phyloP scores from a whole-genome alignment of 164 flowering plant genomes.

The Paratinospora sagittata region DNA sequence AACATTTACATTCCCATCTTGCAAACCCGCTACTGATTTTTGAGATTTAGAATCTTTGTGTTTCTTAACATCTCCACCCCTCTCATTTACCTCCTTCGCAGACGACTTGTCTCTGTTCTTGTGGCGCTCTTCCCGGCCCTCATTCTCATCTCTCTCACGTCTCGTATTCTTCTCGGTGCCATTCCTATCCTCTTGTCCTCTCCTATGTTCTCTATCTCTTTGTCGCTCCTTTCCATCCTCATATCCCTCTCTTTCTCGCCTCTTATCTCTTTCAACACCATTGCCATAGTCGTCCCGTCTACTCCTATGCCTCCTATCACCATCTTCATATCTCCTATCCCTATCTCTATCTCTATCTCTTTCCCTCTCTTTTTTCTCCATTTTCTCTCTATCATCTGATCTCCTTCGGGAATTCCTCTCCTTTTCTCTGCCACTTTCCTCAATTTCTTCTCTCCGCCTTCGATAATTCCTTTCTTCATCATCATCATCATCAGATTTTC shows the following conservation, averaged over 20 bases:
- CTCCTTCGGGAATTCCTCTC: too few relatives aligned
- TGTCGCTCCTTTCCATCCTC: background rate
- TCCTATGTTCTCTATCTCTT: slow-evolving; percentile 1
- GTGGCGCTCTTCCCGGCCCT: background rate
- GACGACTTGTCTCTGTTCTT: slow-evolving; percentile 4
- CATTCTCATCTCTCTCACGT: background rate
- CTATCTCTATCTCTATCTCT: background rate
- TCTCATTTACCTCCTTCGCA: slow-evolving; percentile 10
- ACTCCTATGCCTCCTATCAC: background rate
- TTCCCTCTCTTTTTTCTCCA: too few relatives aligned
- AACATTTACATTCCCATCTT: slow-evolving; percentile 9
- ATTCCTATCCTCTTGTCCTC: background rate
- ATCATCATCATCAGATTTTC: background rate
- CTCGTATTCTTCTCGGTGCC: background rate
- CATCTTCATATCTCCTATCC: background rate
- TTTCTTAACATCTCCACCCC: slow-evolving; percentile 12
- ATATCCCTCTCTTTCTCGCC: background rate
- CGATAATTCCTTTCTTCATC: background rate
- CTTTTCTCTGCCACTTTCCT: background rate
- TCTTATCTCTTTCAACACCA: background rate
- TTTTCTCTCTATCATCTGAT: too few relatives aligned
- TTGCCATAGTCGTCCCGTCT: background rate
- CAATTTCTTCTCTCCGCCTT: background rate
- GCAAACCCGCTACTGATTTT: slow-evolving; percentile 9
- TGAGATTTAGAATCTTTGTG: slow-evolving; percentile 9